These are phyloP conservation scores for Sherardia arvensis DNA, from an alignment of 257 asterid genomes.

Conservation along the genomic window DNA sequence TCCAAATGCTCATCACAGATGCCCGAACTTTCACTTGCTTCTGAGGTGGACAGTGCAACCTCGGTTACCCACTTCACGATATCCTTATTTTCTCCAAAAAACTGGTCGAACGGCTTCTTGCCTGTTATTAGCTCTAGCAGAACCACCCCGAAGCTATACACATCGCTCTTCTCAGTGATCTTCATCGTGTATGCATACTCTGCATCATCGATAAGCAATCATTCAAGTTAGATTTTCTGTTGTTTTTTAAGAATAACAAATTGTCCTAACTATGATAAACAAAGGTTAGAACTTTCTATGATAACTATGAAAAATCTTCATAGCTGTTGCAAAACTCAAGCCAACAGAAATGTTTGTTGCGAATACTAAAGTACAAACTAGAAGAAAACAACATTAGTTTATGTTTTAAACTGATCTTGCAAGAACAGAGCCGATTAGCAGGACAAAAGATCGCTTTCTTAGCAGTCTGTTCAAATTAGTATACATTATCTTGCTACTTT, in stretches of 20 bases:
- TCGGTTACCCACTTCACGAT: slow-evolving; percentile 62
- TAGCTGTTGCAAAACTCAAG: not conserved
- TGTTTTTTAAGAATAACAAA: too few relatives aligned
- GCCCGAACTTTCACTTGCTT: slow-evolving; percentile 4
- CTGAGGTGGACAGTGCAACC: slow-evolving; percentile 24
- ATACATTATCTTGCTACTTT: not conserved
- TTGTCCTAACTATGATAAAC: too few relatives aligned
- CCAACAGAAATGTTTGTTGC: not conserved
- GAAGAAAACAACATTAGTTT: not conserved
- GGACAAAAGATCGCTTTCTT: not conserved
- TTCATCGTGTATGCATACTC: slow-evolving; percentile 68
- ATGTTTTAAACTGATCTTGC: not conserved
- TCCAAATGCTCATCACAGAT: slow-evolving; percentile 16
- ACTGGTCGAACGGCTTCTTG: slow-evolving; percentile 44
- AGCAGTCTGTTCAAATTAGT: not conserved
- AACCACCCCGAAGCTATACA: slow-evolving; percentile 72
- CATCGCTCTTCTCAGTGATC: slow-evolving; percentile 74
- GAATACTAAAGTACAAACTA: not conserved
- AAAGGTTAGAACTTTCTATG: too few relatives aligned
- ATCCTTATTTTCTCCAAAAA: slow-evolving; percentile 45
- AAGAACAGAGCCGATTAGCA: not conserved
- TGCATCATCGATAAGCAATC: slow-evolving; percentile 23
- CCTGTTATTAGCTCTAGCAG: slow-evolving; percentile 56
- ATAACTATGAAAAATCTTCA: not conserved
- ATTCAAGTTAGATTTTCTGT: not conserved